Conservation (phyloP, 768 basidiomycete genomes). For the Boletus rex-veris region DNA sequence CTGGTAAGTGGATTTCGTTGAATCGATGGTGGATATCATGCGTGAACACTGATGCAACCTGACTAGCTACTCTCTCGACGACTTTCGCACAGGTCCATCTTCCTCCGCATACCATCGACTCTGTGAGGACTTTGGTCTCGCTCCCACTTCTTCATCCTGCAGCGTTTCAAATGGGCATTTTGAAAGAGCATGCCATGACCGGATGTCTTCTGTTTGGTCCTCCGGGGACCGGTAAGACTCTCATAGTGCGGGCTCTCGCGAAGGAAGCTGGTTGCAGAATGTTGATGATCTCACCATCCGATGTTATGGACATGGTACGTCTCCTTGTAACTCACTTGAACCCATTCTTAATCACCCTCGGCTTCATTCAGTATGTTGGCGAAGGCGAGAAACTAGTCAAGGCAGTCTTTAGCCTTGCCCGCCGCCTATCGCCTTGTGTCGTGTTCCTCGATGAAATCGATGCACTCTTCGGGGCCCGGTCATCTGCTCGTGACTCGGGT, state of each 20-base stretch:
- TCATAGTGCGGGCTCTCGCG: constrained; percentile 86
- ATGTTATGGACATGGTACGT: constrained; percentile 93
- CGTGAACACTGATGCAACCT: constrained; percentile 4
- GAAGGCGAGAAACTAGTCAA: constrained; percentile 89
- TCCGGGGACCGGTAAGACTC: constrained; percentile 89
- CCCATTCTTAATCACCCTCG: constrained; percentile 3
- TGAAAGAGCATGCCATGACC: constrained; percentile 88
- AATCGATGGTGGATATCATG: neutral
- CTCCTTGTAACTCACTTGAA: neutral
- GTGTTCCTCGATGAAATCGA: constrained; percentile 96
- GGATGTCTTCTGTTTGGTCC: constrained; percentile 92
- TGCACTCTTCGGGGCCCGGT: constrained; percentile 84
- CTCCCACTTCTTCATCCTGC: constrained; percentile 82
- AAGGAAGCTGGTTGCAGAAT: constrained; percentile 93
- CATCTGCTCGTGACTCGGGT: constrained; percentile 70
- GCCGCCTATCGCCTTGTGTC: constrained; percentile 84
- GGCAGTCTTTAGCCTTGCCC: constrained; percentile 84
- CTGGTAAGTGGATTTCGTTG: constrained; percentile 42
- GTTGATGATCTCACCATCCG: constrained; percentile 86
- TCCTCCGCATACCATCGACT: constrained; percentile 84
- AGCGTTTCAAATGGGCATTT: constrained; percentile 84
- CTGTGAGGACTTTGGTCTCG: constrained; percentile 87
- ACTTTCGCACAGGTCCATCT: constrained; percentile 87
- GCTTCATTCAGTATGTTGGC: constrained; percentile 63
- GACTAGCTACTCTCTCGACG: constrained; percentile 67